A percentile compares a stretch with the other conserved stretches of the same genome.
Conservation (phyloP, 495 filamentous ascomycete species). For the Neurospora tetraspora region DNA sequence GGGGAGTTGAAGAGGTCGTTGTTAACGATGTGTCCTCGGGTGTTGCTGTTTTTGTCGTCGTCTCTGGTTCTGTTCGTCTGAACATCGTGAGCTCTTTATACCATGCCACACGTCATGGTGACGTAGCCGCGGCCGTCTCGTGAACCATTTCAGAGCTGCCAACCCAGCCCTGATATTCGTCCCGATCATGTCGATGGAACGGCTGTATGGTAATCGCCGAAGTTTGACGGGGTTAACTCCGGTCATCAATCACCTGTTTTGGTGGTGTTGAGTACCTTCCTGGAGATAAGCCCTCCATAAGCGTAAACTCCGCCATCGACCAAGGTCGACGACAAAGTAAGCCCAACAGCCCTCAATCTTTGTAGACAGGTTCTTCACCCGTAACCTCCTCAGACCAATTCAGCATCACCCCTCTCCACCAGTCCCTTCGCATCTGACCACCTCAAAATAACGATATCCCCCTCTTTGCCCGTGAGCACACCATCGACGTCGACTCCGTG, state of each 20-base stretch:
- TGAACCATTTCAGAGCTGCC: not conserved
- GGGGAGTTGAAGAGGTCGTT: not conserved
- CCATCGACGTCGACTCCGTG: constrained; percentile 50
- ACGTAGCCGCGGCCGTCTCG: not conserved
- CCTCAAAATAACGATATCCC: constrained; percentile 77
- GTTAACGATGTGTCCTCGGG: not conserved
- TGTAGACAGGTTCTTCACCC: not conserved
- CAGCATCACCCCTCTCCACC: constrained; percentile 65
- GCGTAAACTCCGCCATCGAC: not conserved
- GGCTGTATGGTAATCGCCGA: not conserved
- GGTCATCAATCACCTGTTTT: not conserved
- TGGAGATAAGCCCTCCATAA: not conserved
- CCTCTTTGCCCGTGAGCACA: constrained; percentile 54
- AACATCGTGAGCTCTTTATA: not conserved
- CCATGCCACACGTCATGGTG: not conserved
- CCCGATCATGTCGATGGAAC: not conserved
- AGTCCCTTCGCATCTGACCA: constrained; percentile 72
- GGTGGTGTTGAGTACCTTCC: not conserved
- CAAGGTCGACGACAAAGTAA: not conserved
- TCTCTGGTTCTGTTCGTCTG: not conserved
- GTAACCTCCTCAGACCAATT: constrained; percentile 56
- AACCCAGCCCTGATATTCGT: not conserved
- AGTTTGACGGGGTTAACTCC: not conserved
- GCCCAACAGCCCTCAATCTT: not conserved
- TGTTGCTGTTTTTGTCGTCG: not conserved